These are phyloP conservation scores for Paratinospora sagittata DNA, from an alignment of 164 flowering plant species.

Conservation along the genomic window DNA sequence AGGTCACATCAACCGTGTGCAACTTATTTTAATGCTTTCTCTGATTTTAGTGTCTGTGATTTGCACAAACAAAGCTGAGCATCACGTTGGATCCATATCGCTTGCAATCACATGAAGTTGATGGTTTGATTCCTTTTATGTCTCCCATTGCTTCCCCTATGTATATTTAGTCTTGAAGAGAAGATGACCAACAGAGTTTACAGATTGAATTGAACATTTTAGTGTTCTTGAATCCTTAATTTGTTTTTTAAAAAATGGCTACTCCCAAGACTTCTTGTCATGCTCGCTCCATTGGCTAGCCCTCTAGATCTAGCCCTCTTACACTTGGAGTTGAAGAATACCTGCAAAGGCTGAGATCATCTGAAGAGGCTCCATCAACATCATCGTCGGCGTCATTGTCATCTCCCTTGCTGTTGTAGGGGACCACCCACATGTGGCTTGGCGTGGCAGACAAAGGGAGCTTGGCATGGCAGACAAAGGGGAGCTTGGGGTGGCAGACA, in stretches of 20 bases:
- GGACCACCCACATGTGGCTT: too few relatives aligned
- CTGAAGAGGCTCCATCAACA: constrained; percentile 8
- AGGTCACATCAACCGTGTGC: background rate
- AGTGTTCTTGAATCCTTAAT: background rate
- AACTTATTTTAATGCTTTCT: too few relatives aligned
- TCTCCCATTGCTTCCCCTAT: background rate
- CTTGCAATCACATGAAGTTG: background rate
- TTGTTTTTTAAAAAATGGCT: background rate
- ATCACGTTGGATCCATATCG: background rate
- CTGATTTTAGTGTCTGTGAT: background rate
- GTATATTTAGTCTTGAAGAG: background rate
- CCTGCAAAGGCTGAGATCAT: constrained; percentile 10
- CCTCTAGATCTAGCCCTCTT: constrained; percentile 16
- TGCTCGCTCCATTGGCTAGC: constrained; percentile 21
- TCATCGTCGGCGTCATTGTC: too few relatives aligned
- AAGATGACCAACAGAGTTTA: background rate
- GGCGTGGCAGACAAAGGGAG: too few relatives aligned
- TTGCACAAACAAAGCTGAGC: too few relatives aligned
- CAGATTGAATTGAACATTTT: background rate
- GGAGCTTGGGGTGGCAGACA: too few relatives aligned
- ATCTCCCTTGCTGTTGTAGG: too few relatives aligned
- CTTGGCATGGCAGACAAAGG: too few relatives aligned
- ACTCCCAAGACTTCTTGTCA: constrained; percentile 6
- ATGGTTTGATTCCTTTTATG: background rate
- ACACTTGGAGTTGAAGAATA: constrained; percentile 11